Base-by-base conservation (phyloP, 306 rosid species). In the Medicago lupulina region DNA sequence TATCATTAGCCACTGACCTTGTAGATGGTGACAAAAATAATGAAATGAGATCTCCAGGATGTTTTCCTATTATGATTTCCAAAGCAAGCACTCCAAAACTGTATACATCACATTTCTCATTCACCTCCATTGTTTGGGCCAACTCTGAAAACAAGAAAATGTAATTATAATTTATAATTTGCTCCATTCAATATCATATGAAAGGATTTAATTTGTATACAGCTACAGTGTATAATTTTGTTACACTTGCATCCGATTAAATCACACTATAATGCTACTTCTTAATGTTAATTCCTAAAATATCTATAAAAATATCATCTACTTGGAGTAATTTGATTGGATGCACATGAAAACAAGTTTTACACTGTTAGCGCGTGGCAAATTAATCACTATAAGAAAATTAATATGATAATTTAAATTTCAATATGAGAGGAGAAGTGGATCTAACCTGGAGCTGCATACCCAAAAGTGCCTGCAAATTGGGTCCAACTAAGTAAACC, bases 401-500 rank as follows among this genome's bases (percentile, higher is more conserved):
- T 0, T 57, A n/a, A 10, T 57, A 21, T 4, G 8, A 19, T n/a
- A 16, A 61, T 78, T 66, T 34, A 0, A 8, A 67, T 38, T 43
- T n/a, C n/a, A n/a, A 68, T 23, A 38, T 18, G 34, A 9, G 77
- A 50, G 9, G 77, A 38, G 36, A n/a, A 82, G 47, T 14, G 16
- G 10, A 54, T 54, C 82, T 82, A 71, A 82, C 82, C 82, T 76
- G 85, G 85, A 62, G 85, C 81, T 19, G 65, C 57, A 64, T 81
- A 81, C 0, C 85, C 81, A 55, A 62, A 76, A 23, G 85, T 82
- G 28, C 74, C 85, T 44, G 75, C 85, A 43, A 82, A 66, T 64
- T 25, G 19, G 6, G 85, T 76, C 81, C 70, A 71, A 53, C 23
- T 68, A 21, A 12, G 41, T 46, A 74, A 76, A 36, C 13, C 69